Conservation (phyloP, 305 asterid genomes). For the Stenogyne calaminthoides region DNA sequence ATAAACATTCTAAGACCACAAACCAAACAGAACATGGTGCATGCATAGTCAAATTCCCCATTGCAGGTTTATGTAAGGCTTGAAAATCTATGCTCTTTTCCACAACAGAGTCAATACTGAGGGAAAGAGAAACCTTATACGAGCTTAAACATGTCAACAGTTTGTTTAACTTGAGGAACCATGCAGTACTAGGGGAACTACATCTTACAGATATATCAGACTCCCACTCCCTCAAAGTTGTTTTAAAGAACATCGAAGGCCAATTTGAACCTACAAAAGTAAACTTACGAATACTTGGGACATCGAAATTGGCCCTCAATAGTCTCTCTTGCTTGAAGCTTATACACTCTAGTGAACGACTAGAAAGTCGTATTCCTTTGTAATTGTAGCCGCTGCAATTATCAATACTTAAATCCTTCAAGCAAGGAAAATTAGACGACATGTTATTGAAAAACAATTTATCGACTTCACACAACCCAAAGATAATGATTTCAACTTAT, state of each 20-base stretch:
- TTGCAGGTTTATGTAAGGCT: neutral
- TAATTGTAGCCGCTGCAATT: neutral
- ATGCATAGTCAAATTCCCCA: conserved; percentile 6
- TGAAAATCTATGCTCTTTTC: neutral
- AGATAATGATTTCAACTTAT: neutral
- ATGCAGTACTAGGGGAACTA: neutral
- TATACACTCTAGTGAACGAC: conserved; percentile 11
- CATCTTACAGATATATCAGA: neutral
- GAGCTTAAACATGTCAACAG: neutral
- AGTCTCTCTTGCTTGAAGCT: neutral
- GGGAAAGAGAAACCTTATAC: conserved; percentile 20
- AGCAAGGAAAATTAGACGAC: conserved; percentile 18
- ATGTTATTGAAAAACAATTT: neutral
- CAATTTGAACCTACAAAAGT: neutral
- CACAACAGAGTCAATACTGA: neutral
- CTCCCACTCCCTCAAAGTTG: conserved; percentile 14
- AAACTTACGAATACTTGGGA: conserved; percentile 20
- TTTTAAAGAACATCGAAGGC: conserved; percentile 5
- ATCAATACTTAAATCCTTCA: conserved; percentile 9
- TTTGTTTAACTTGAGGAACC: conserved; percentile 2
- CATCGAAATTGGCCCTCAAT: conserved; percentile 16
- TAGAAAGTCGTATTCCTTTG: neutral
- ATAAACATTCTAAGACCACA: conserved; percentile 4
- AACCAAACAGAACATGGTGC: neutral
- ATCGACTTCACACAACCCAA: neutral